Base-by-base conservation (phyloP, 352 stramenopile species). In the Phytophthora meadii region DNA sequence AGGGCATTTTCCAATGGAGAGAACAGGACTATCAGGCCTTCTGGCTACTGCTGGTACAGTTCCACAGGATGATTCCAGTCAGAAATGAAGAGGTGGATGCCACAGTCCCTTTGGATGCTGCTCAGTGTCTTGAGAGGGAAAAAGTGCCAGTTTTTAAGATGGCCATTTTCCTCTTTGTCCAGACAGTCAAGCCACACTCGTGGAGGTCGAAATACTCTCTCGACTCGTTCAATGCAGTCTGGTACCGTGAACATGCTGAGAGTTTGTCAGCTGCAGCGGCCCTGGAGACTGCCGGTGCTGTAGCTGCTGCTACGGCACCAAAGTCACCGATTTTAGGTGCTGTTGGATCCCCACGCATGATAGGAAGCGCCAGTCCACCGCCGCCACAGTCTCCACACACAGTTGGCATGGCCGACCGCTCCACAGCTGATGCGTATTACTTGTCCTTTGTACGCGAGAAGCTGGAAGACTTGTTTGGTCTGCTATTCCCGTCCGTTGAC, bases 11-110 rank as follows among this genome's bases (percentile, higher is more conserved):
- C 54, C 81, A 88, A 58, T 95, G 87, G 87, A 77, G 85, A 50
- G 87, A 93, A 17, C 76, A 92, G 68, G 83, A 95, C 54, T 93
- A 89, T 60, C 77, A 86, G 53, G 81, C 82, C 54, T 93, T 95
- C 48, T 95, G 87, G 87, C 65, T 95, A 62, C 60, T 93, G 40
- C 68, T 95, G 12, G 77, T 91, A 50, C 79, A 88, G 17, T 89
- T 93, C 56, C 87, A 93, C 65, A 82, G 82, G 40, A 82, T 88
- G 63, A 87, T 92, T 49, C 66, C 63, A 0, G 72, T 90, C 2
- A 74, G 74, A 39, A 66, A 77, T 17, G 54, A 74, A 41, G 57
- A 49, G 19, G 25, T 54, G 4, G 67, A 77, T 8, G 7, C 56
- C 2, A 15, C 56, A 0, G 46, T 50, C 0, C 65, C 84, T 15